A percentile compares a stretch with the other conserved stretches of the same genome.
Evolutionary conservation across 352 stramenopile genomes (phyloP).

Genomic region (Phytophthora sojae): DNA sequence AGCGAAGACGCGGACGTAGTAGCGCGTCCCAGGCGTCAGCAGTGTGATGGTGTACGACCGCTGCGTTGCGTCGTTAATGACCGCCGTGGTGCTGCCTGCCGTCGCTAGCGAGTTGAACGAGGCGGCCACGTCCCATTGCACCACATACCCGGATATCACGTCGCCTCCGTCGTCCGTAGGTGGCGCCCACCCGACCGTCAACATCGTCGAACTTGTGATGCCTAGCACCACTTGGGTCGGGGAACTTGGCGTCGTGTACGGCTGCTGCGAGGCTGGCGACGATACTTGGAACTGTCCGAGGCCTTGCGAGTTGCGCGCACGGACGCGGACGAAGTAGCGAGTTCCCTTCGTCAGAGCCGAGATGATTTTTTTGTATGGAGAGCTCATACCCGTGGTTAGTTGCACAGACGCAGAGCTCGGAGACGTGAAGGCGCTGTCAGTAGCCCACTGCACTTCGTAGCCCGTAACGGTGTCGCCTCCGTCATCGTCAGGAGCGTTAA

Average conservation of each 20-base stretch:
- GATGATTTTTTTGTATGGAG: constrained; percentile 67
- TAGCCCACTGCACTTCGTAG: constrained; percentile 95
- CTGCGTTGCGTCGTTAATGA: constrained; percentile 61
- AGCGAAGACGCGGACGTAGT: constrained; percentile 56
- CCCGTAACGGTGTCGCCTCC: constrained; percentile 88
- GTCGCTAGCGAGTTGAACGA: constrained; percentile 88
- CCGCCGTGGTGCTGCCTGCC: constrained; percentile 63
- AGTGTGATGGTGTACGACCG: constrained; percentile 81
- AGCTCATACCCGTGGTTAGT: constrained; percentile 61
- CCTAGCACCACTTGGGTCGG: constrained; percentile 86
- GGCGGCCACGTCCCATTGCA: constrained; percentile 94
- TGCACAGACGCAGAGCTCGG: constrained; percentile 48
- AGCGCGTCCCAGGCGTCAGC: constrained; percentile 81
- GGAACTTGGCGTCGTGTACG: constrained; percentile 90
- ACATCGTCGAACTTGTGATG: constrained; percentile 88
- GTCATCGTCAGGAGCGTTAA: constrained; percentile 87
- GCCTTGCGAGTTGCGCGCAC: constrained; percentile 75
- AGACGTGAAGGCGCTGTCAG: constrained; percentile 69
- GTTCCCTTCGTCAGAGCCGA: constrained; percentile 68
- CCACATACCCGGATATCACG: constrained; percentile 84
- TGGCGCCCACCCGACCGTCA: constrained; percentile 89
- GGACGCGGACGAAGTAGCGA: constrained; percentile 76
- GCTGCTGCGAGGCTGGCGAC: constrained; percentile 88
- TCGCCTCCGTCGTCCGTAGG: constrained; percentile 92
- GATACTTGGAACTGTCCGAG: constrained; percentile 83